Evolutionary conservation across 164 flowering plant species (phyloP).

Genomic region (Paratinospora sagittata): DNA sequence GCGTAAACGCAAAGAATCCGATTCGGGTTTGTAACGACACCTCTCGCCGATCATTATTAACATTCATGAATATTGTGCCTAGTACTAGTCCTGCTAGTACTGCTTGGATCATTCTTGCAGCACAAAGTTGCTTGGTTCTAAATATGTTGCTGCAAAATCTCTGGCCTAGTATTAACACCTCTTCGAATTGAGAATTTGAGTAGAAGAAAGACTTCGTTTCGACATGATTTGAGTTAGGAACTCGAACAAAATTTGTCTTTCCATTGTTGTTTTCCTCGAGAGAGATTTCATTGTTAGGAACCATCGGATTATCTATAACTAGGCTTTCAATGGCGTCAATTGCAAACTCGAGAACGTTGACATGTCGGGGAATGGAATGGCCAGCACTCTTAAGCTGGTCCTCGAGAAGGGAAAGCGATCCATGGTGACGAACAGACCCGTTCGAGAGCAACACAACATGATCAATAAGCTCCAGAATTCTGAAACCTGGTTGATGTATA

Average conservation of each 20-base stretch:
- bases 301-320: constrained; percentile 11
- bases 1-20: constrained; percentile 89
- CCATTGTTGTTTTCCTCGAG: neutral
- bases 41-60: constrained; percentile 21
- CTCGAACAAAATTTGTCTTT: constrained; percentile 2
- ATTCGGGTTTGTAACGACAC: constrained; percentile 44
- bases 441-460: constrained; percentile 52
- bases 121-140: constrained; percentile 79
- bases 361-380: constrained; percentile 57
- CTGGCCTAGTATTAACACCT: constrained; percentile 54
- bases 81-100: constrained; percentile 53
- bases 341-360: constrained; percentile 84
- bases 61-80: constrained; percentile 69
- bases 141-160: constrained; percentile 71
- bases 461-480: constrained; percentile 76
- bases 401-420: constrained; percentile 48
- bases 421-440: constrained; percentile 64
- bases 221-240: neutral
- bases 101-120: constrained; percentile 63
- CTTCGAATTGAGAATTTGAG: constrained; percentile 42
- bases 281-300: neutral
- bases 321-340: constrained; percentile 48
- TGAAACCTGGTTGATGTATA: constrained; percentile 87
- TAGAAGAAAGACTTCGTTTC: constrained; percentile 22
- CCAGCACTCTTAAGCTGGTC: constrained; percentile 45